Base-by-base conservation (phyloP, 2,329 filamentous ascomycete species). In the Talaromyces atroroseus region DNA sequence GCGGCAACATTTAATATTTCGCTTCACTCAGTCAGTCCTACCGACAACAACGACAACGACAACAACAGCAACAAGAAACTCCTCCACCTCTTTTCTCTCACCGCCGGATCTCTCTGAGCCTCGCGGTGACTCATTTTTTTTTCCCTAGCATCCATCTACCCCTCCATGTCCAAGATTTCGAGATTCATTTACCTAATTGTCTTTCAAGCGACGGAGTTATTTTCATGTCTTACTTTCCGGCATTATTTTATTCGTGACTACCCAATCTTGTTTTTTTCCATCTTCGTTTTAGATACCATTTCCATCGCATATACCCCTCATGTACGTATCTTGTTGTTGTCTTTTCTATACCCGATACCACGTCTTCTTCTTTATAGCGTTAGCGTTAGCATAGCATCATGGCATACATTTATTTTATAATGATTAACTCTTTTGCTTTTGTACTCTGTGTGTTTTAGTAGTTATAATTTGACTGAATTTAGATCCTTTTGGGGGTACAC, bases 111-210 rank as follows among this genome's bases (percentile, higher is more conserved):
- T 26, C 24, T 26, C 7, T 12, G 23, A 34, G 11, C 21, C 38
- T 52, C 50, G 34, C 18, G 16, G 34, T 51, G 49, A 51, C 49
- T 51, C 49, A 51, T n/a, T n/a, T n/a, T n/a, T n/a, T n/a, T n/a
- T n/a, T n/a, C n/a, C 18, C 20, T 23, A n/a, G 8, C 49, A 42
- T 12, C 49, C 12, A 5, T 21, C 62, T 65, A 45, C 62, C 70
- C 8, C 71, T 65, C 58, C 16, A 20, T 16, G 10, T 50, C 16
- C 24, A 26, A 4, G 8, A 26, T 26, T 26, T 26, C 24, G 24
- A 34, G n/a, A n/a, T n/a, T 50, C 16, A 11, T 23, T 21, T 40
- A 20, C 29, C n/a, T 50, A 16, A 24, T 40, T 23, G 5, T 34
- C 29, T 21, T 8, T n/a, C 5, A 26, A 49, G 20, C 40, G 40